Evolutionary conservation across 441 rosid genomes (phyloP), one percentile per base, ranked within the genome.

Genomic region (Lepidium campestre): DNA sequence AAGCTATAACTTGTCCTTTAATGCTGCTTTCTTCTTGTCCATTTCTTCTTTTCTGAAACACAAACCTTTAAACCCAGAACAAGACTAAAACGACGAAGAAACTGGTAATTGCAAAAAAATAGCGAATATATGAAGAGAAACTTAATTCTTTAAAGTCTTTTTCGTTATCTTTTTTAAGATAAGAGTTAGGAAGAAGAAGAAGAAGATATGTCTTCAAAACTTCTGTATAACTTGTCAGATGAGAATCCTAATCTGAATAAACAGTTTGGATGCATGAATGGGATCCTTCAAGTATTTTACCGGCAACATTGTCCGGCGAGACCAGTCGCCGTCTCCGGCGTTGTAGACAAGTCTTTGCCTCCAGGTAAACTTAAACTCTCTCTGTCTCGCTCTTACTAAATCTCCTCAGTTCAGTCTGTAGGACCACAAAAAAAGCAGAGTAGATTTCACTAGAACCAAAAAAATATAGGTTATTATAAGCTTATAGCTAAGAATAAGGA

Each of bases 251-350:
- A 82, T 77, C 81, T 85, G 80, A 83, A 74, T 70, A 91, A 86
- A 85, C 97, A 90, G 53, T 82, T 85, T 67, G 98, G 99, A 44
- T 94, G 99, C 75, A 90, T 91, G 93, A 79, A 83, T 66, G 96
- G 97, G 23, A 80, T 94, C 68, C 82, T 91, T 55, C 94, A 94
- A 41, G 82, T 91, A 62, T 89, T 93, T 72, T 85, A 85, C 76
- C 86, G 89, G 76, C 84, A 77, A 59, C 89, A 80, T 77, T 83
- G 58, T 57, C 74, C 74, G 70, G 74, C 70, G 15, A 74, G 66
- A 62, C 61, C 32, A 68, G 74, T 11, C 61, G 6, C 57, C 22
- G 35, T 66, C 68, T 47, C 65, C 48, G 60, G 65, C 27, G 55
- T 57, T 49, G 44, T 62, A 19, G 62, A 68, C 34, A 74, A 62